A percentile compares a stretch with the other conserved stretches of the same genome.
Evolutionary conservation across 352 stramenopile genomes (phyloP).

Genomic region (Globisporangium viniferum): DNA sequence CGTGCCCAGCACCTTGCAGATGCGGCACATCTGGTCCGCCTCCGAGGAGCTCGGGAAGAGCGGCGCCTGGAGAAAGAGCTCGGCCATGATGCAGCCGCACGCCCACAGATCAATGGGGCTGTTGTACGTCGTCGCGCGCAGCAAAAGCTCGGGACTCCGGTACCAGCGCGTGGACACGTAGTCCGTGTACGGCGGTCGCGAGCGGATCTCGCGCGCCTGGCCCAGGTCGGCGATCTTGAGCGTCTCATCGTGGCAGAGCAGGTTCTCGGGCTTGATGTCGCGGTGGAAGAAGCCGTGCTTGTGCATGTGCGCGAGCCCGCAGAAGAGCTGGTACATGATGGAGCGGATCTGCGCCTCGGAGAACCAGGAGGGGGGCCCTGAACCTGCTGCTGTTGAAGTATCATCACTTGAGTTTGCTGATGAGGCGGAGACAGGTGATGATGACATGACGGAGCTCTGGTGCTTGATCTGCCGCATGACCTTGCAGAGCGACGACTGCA

Average conservation of each 20-base stretch:
- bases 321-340: constrained; percentile 79
- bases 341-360: constrained; percentile 66
- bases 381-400: constrained; percentile 3
- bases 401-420: background rate
- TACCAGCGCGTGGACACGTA: constrained; percentile 83
- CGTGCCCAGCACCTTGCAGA: constrained; percentile 90
- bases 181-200: constrained; percentile 63
- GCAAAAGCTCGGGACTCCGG: constrained; percentile 63
- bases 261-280: constrained; percentile 82
- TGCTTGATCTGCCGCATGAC: constrained; percentile 51
- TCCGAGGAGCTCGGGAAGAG: constrained; percentile 89
- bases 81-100: constrained; percentile 79
- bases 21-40: constrained; percentile 95
- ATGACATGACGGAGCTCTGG: constrained; percentile 7
- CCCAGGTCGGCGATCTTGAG: constrained; percentile 78
- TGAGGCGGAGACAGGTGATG: background rate
- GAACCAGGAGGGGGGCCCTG: constrained; percentile 26
- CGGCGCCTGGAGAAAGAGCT: constrained; percentile 66
- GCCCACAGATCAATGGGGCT: constrained; percentile 82
- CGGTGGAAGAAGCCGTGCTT: constrained; percentile 84
- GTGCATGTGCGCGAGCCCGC: constrained; percentile 74
- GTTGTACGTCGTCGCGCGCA: constrained; percentile 71
- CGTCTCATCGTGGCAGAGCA: constrained; percentile 54
- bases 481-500: constrained; percentile 76
- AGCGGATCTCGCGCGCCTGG: constrained; percentile 72